A percentile compares a stretch with the other conserved stretches of the same genome.
phyloP scores from a whole-genome alignment of 2,329 filamentous ascomycete genomes.

The Nannizziopsis arthrosporioides region DNA sequence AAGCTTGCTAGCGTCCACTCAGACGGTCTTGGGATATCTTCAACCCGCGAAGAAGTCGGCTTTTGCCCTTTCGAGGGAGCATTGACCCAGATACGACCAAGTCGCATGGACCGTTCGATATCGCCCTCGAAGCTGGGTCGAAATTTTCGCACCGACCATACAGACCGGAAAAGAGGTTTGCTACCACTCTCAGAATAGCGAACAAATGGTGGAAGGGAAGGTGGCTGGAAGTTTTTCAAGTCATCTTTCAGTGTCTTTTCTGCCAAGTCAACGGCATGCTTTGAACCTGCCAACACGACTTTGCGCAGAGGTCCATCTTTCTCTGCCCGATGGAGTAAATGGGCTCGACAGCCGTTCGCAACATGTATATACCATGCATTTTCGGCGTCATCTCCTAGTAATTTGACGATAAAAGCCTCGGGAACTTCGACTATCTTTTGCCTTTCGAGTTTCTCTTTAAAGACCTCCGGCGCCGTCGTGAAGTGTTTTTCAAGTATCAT shows the following conservation, averaged over 20 bases:
- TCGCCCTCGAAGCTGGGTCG: background rate
- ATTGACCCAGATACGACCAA: background rate
- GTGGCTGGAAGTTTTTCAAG: background rate
- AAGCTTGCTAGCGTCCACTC: slow-evolving; percentile 28
- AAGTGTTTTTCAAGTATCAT: slow-evolving; percentile 21
- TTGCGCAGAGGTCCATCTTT: slow-evolving; percentile 26
- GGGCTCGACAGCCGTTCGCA: slow-evolving; percentile 30
- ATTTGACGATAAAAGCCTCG: slow-evolving; percentile 26
- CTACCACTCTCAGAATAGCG: background rate
- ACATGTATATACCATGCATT: slow-evolving; percentile 29
- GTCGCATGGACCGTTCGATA: slow-evolving; percentile 2
- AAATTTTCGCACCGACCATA: slow-evolving; percentile 6
- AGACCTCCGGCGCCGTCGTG: slow-evolving; percentile 13
- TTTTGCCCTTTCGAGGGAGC: background rate
- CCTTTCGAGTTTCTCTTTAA: slow-evolving; percentile 11
- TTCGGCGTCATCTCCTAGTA: slow-evolving; percentile 27
- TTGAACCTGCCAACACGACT: slow-evolving; percentile 27
- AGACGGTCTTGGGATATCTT: slow-evolving; percentile 14
- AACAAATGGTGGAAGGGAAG: slow-evolving; percentile 1
- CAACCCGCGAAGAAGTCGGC: background rate
- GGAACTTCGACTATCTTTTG: slow-evolving; percentile 25
- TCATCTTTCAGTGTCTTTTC: slow-evolving; percentile 19
- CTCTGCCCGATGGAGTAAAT: slow-evolving; percentile 20
- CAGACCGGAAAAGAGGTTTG: slow-evolving; percentile 8
- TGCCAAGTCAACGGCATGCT: slow-evolving; percentile 24